phyloP scores from a whole-genome alignment of 306 rosid genomes.

The Gastrolobium villosum region DNA sequence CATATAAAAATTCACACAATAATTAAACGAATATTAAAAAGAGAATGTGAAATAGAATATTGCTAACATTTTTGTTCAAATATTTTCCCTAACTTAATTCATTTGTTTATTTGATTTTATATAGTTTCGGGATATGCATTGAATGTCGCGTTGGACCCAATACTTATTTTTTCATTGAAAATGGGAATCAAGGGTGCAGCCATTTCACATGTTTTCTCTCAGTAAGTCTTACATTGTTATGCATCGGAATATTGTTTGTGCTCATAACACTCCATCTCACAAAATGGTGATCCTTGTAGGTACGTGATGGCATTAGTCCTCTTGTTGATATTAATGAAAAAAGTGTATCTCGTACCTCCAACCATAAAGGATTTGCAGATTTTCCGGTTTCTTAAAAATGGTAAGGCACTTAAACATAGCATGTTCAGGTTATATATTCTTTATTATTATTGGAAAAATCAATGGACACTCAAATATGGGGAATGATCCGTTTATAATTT shows the following conservation, averaged over 20 bases:
- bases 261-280: neutral
- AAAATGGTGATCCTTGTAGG: constrained; percentile 54
- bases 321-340: constrained; percentile 64
- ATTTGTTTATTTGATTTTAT: constrained; percentile 20
- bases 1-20: too few species aligned
- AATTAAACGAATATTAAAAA: too few species aligned
- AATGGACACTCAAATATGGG: neutral
- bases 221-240: constrained; percentile 62
- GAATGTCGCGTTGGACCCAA: constrained; percentile 78
- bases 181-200: constrained; percentile 93
- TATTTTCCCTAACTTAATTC: neutral
- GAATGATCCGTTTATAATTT: too few species aligned
- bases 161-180: constrained; percentile 69
- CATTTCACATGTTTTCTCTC: constrained; percentile 88
- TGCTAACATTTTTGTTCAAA: too few species aligned
- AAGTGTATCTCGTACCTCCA: constrained; percentile 82
- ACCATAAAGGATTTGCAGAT: constrained; percentile 74
- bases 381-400: constrained; percentile 80
- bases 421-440: neutral
- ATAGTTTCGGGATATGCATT: constrained; percentile 72
- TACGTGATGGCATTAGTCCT: constrained; percentile 80
- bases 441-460: neutral
- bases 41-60: too few species aligned
- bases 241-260: neutral
- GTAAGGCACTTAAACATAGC: constrained; percentile 47